phyloP scores from a whole-genome alignment of 441 rosid genomes.

The Flueggea neowawraea region DNA sequence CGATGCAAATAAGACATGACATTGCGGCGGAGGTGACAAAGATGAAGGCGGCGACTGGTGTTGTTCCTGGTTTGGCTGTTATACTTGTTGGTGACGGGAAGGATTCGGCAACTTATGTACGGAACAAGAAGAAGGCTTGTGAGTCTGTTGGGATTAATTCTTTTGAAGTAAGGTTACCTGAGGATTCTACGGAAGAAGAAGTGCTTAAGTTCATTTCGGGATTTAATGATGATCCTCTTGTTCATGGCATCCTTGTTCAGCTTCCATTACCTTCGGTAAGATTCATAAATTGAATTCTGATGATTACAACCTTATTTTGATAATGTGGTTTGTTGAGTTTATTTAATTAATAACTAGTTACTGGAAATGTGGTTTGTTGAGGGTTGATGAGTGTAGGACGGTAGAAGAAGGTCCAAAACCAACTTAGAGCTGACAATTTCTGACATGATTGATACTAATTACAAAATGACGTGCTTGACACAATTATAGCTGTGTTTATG shows the following conservation, averaged over 20 bases:
- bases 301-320: neutral
- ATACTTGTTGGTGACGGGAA: conserved; percentile 81
- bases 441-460: too few species aligned
- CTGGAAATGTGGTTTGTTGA: too few species aligned
- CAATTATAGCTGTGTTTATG: too few species aligned
- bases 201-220: conserved; percentile 51
- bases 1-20: conserved; percentile 67
- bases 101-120: conserved; percentile 84
- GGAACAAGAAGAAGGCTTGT: conserved; percentile 92
- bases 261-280: conserved; percentile 78
- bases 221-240: conserved; percentile 64
- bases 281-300: conserved; percentile 4
- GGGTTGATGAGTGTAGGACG: too few species aligned
- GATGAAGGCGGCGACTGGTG: conserved; percentile 68
- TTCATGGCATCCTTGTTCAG: conserved; percentile 95
- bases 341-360: neutral
- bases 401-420: too few species aligned
- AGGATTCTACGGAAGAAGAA: conserved; percentile 56
- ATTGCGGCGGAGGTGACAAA: conserved; percentile 58
- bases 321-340: neutral
- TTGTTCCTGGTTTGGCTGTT: conserved; percentile 82
- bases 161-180: conserved; percentile 31
- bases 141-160: conserved; percentile 80
- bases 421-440: too few species aligned
- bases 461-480: too few species aligned